phyloP scores from a whole-genome alignment of 2,329 filamentous ascomycete genomes.

The Pseudocercospora pini-densiflorae region DNA sequence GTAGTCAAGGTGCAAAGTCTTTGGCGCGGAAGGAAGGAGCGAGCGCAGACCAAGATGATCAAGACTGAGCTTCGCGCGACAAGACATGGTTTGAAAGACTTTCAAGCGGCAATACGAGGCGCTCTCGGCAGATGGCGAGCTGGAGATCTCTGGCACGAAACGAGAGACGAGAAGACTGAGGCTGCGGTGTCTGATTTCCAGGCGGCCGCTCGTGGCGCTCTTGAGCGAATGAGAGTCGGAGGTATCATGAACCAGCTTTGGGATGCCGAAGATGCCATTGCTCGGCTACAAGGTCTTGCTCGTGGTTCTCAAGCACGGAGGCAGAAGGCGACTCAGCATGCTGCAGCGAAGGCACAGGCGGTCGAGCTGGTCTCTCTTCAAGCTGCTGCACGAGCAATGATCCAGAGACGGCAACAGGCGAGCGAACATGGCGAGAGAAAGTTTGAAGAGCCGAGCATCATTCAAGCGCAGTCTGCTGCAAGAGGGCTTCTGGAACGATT shows the following conservation, averaged over 20 bases:
- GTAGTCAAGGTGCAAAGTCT: constrained; percentile 83
- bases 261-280: constrained; percentile 76
- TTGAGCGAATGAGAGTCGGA: constrained; percentile 76
- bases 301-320: constrained; percentile 57
- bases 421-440: constrained; percentile 35
- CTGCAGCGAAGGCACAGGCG: constrained; percentile 60
- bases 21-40: constrained; percentile 67
- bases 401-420: constrained; percentile 57
- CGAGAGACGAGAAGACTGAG: constrained; percentile 41
- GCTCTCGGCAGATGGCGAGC: constrained; percentile 59
- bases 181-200: constrained; percentile 44
- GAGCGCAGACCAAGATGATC: constrained; percentile 50
- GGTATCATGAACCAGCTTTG: constrained; percentile 86
- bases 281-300: constrained; percentile 79
- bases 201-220: constrained; percentile 65
- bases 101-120: constrained; percentile 52
- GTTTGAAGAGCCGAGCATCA: constrained; percentile 33
- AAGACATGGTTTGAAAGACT: constrained; percentile 51
- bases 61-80: constrained; percentile 53
- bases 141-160: constrained; percentile 52
- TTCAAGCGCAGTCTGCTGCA: constrained; percentile 46
- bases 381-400: constrained; percentile 65
- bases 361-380: constrained; percentile 59
- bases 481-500: constrained; percentile 48
- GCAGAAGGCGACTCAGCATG: constrained; percentile 62